These are phyloP conservation scores for Fusarium udum DNA, from an alignment of 2,329 filamentous ascomycete species.

Conservation along the genomic window DNA sequence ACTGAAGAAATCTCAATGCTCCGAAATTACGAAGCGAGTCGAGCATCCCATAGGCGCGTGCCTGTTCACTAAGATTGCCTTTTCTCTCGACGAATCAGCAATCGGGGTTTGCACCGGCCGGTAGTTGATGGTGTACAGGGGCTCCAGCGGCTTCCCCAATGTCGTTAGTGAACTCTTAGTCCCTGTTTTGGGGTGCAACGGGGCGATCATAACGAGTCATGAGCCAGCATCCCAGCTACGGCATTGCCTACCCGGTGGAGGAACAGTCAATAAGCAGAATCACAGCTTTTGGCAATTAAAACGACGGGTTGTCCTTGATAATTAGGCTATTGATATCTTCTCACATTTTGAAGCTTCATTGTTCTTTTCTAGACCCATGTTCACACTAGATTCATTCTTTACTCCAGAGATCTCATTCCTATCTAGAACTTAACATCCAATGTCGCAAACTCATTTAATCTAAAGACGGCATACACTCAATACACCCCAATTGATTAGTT, in stretches of 20 bases:
- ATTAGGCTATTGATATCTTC: rapidly evolving
- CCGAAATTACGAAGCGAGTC: no score
- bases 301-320: rapidly evolving
- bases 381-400: rapidly evolving
- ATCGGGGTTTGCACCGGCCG: not conserved
- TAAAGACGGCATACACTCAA: rapidly evolving
- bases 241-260: not conserved
- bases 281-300: rapidly evolving
- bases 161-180: not conserved
- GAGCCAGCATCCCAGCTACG: rapidly evolving
- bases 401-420: rapidly evolving
- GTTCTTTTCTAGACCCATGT: rapidly evolving
- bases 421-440: rapidly evolving
- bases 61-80: not conserved
- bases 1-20: no score
- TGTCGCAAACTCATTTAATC: rapidly evolving
- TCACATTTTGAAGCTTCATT: rapidly evolving
- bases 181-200: not conserved
- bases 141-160: not conserved
- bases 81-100: not conserved
- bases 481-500: rapidly evolving
- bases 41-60: not conserved
- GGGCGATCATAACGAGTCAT: not conserved
- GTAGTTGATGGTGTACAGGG: not conserved
- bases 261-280: not conserved